Evolutionary conservation across 441 rosid species (phyloP), one percentile per base, ranked within the genome.

Genomic region (Gossypium aridum): DNA sequence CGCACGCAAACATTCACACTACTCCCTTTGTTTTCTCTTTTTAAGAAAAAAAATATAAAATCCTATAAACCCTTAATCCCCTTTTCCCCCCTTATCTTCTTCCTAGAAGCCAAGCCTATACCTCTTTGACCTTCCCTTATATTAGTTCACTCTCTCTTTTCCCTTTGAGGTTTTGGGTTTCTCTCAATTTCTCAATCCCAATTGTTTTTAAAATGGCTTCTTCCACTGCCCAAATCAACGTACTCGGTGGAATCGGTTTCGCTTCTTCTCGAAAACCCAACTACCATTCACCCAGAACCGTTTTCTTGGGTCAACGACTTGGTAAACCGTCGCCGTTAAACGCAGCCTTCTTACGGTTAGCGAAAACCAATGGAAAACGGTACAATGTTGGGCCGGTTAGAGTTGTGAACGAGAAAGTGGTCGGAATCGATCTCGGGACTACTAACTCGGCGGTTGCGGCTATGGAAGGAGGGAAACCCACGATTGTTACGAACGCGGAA

Each of bases 381-480:
- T 68, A 82, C 47, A 26, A 75, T 0, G 79, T 76, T 3, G 95
- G 92, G 10, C 93, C 97, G 0, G 74, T 87, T 51, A 79, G 88
- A 64, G 91, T 88, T 2, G 89, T 84, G 60, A 80, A 80, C 62
- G 96, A 89, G 86, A 91, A 89, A 59, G 93, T 89, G 43, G 91
- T 89, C 23, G 96, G 93, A 9, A 89, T 91, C 70, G 96, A 91
- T 75, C 68, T 91, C 37, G 96, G 93, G 34, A 91, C 93, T 14
- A 91, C 93, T 12, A 89, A 91, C 75, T 89, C 99, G 7, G 96
- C 97, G 0, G 99, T 91, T 56, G 99, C 98, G 13, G 99, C 96
- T 0, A 93, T 93, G 97, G 98, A 95, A 77, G 99, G 98, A 69
- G 98, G 99, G 26, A 85, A 95, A 79, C 99, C 98, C 4, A 92